A percentile compares a stretch with the other conserved stretches of the same genome.
phyloP scores from a whole-genome alignment of 2,329 filamentous ascomycete species.

The Hymenoscyphus infarciens region DNA sequence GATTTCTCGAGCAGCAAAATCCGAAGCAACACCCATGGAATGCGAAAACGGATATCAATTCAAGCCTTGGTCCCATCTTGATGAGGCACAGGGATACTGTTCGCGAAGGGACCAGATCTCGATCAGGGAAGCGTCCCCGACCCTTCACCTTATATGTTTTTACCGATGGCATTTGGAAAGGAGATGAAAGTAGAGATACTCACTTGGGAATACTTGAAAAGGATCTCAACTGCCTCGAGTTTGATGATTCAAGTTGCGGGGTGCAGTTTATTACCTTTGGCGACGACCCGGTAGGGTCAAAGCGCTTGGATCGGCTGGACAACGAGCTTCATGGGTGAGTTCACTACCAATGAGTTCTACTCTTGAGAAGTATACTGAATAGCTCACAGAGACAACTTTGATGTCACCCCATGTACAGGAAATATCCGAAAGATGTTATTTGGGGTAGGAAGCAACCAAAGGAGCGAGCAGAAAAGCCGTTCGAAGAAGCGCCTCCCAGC shows the following conservation, averaged over 20 bases:
- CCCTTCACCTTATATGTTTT: not conserved
- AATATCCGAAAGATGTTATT: not conserved
- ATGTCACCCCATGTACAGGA: not conserved
- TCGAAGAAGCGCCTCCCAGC: slow-evolving; percentile 2
- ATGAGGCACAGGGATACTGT: not conserved
- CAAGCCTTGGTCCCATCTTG: not conserved
- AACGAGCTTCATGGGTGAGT: slow-evolving; percentile 1
- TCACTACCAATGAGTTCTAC: not conserved
- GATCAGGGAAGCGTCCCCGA: not conserved
- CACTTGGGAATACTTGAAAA: not conserved
- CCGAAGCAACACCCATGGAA: not conserved
- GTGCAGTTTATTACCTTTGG: slow-evolving; percentile 4
- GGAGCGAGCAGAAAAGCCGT: not conserved
- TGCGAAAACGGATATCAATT: not conserved
- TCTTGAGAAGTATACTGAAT: not conserved
- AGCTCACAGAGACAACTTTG: not conserved
- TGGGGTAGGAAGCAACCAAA: not conserved
- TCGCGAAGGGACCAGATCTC: not conserved
- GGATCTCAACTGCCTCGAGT: not conserved
- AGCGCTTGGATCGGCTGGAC: not conserved
- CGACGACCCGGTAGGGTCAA: not conserved
- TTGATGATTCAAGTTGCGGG: not conserved
- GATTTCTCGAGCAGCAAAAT: not conserved
- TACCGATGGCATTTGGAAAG: slow-evolving; percentile 2
- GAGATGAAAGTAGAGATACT: not conserved